Conservation (phyloP, 768 basidiomycete species). For the Cantharellus cinnabarinus region DNA sequence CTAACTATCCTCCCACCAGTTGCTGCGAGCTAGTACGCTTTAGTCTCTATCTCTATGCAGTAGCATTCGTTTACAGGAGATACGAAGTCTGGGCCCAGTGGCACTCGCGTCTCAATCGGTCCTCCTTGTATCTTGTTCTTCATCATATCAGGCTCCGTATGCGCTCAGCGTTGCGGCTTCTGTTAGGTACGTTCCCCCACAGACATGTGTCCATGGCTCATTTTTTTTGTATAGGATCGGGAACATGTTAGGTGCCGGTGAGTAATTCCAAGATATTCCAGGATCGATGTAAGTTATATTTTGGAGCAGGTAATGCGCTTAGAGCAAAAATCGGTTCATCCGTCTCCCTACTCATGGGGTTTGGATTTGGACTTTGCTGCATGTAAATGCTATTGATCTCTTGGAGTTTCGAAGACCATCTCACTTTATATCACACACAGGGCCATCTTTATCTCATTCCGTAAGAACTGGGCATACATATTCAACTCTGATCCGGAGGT, state of each 20-base stretch:
- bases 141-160: constrained; percentile 68
- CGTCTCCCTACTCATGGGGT: constrained; percentile 42
- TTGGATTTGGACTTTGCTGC: constrained; percentile 42
- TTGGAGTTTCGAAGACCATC: neutral
- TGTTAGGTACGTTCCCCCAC: neutral
- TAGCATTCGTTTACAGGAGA: constrained; percentile 3
- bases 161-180: constrained; percentile 41
- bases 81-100: constrained; percentile 48
- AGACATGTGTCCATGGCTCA: neutral
- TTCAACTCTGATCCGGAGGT: constrained; percentile 50
- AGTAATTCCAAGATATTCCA: neutral
- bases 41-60: neutral
- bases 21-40: constrained; percentile 30
- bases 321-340: constrained; percentile 52
- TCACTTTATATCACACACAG: constrained; percentile 16
- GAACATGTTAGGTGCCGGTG: constrained; percentile 59
- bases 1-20: constrained; percentile 15
- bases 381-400: constrained; percentile 24
- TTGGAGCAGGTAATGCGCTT: constrained; percentile 28
- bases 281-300: neutral
- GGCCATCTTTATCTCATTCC: constrained; percentile 35
- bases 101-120: constrained; percentile 79
- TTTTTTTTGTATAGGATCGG: constrained; percentile 37
- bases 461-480: constrained; percentile 45
- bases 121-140: constrained; percentile 51